These are phyloP conservation scores for Cryptococcus sp. DNA, from an alignment of 1,284 basidiomycete species.

Conservation along the genomic window DNA sequence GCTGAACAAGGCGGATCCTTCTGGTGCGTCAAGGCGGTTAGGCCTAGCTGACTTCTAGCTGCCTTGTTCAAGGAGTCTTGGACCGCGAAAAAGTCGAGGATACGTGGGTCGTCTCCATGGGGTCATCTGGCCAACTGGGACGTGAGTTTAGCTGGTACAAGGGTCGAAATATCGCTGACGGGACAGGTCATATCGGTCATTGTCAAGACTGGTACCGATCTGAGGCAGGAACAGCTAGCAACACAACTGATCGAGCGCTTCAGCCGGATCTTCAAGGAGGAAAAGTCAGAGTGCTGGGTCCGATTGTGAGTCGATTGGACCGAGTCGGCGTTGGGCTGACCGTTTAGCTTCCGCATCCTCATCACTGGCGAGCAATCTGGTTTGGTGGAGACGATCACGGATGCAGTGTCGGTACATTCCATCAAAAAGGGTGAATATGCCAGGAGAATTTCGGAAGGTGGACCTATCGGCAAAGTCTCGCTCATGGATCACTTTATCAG, in stretches of 20 bases:
- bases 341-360: conserved; percentile 65
- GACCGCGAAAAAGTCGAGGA: conserved; percentile 89
- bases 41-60: conserved; percentile 27
- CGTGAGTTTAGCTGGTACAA: conserved; percentile 29
- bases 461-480: conserved; percentile 70
- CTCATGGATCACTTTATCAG: conserved; percentile 83
- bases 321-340: background rate
- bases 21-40: conserved; percentile 50
- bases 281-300: conserved; percentile 83
- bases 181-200: conserved; percentile 81
- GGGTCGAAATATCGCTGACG: background rate
- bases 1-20: conserved; percentile 94
- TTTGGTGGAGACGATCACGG: conserved; percentile 89
- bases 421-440: conserved; percentile 99
- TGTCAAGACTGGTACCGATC: conserved; percentile 94
- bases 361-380: conserved; percentile 92
- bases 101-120: conserved; percentile 88
- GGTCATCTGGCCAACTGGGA: conserved; percentile 78
- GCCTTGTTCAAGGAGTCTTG: conserved; percentile 94
- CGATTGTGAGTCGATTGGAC: conserved; percentile 63
- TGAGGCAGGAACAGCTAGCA: conserved; percentile 96
- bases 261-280: conserved; percentile 89
- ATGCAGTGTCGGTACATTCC: conserved; percentile 96
- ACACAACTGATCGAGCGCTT: conserved; percentile 93
- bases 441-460: conserved; percentile 69